These are phyloP conservation scores for Aspergillus heteromorphus DNA, from an alignment of 495 filamentous ascomycete species.

Conservation along the genomic window DNA sequence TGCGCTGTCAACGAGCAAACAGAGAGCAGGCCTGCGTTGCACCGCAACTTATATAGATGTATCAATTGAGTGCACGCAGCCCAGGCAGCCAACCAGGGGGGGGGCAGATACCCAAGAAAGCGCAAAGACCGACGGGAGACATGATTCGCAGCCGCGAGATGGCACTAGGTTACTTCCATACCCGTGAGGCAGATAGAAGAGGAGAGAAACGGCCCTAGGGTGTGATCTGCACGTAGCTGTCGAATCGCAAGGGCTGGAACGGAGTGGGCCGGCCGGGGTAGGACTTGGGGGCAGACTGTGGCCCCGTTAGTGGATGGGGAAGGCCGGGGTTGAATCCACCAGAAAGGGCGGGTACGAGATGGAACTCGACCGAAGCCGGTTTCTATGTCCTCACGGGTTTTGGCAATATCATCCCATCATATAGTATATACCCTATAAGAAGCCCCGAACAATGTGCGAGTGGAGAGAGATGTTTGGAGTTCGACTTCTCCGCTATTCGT, in stretches of 20 bases:
- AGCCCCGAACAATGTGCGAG: not conserved
- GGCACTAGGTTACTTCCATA: not conserved
- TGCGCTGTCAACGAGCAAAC: not conserved
- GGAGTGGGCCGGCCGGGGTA: slow-evolving; percentile 3
- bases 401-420: not conserved
- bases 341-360: not conserved
- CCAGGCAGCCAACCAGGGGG: not conserved
- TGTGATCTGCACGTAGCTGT: not conserved
- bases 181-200: slow-evolving; percentile 3
- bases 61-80: not conserved
- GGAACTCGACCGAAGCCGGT: not conserved
- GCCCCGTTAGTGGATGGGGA: not conserved
- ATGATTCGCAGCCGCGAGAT: slow-evolving; percentile 7
- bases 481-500: not conserved
- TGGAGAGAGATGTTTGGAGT: no score
- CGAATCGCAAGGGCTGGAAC: slow-evolving; percentile 3
- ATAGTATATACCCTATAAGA: not conserved
- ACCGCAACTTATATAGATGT: not conserved
- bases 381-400: no score
- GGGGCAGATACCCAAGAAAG: not conserved
- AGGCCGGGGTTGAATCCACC: not conserved
- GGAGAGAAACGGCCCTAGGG: slow-evolving; percentile 3
- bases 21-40: not conserved
- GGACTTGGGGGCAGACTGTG: not conserved
- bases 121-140: slow-evolving; percentile 1